Conservation (phyloP, 306 rosid species). For the Cucurbita ficifolia region DNA sequence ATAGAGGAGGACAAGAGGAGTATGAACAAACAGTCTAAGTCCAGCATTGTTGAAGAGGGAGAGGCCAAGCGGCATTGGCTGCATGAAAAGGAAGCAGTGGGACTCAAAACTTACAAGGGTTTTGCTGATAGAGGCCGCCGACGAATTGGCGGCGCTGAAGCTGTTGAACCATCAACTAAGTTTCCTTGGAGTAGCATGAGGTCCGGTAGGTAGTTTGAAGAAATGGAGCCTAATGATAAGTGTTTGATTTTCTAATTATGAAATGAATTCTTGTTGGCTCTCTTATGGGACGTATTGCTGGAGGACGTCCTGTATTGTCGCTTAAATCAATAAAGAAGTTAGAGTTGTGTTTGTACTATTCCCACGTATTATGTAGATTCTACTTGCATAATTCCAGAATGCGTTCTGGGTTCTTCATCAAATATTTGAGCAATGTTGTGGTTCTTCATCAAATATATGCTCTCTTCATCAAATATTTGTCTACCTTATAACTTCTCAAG, state of each 20-base stretch:
- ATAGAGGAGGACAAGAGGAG: constrained; percentile 28
- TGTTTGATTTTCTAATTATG: not conserved
- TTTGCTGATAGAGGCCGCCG: constrained; percentile 12
- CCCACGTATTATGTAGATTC: not conserved
- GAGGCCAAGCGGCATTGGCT: constrained; percentile 62
- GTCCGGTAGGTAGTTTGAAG: constrained; percentile 28
- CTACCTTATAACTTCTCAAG: not conserved
- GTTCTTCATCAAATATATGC: too few species aligned
- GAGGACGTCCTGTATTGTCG: not conserved
- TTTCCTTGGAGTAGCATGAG: constrained; percentile 79
- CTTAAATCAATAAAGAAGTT: not conserved
- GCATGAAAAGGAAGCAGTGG: constrained; percentile 18
- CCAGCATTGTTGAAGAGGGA: constrained; percentile 39
- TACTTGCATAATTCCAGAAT: not conserved
- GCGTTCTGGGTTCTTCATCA: not conserved
- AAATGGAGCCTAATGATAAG: not conserved
- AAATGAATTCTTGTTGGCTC: not conserved
- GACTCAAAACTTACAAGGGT: constrained; percentile 5
- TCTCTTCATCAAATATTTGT: not conserved
- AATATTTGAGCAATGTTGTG: not conserved
- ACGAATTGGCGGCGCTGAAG: constrained; percentile 1
- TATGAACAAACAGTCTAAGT: constrained; percentile 30
- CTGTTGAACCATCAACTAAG: constrained; percentile 18
- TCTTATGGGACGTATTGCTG: not conserved
- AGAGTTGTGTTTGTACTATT: not conserved